Conservation (phyloP, 257 asterid genomes). For the Capsicum baccatum region DNA sequence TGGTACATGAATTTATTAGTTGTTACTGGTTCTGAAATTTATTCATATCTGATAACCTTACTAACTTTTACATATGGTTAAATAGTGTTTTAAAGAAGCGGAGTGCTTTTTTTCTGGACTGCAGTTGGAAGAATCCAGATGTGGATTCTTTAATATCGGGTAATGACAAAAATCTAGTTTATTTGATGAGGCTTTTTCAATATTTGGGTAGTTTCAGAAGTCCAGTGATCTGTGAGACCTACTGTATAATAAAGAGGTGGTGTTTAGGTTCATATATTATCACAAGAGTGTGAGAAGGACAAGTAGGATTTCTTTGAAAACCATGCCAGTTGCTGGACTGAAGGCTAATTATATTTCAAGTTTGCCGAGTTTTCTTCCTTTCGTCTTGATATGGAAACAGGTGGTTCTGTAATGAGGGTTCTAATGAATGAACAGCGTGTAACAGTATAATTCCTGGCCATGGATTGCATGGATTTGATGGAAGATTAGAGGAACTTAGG, state of each 20-base stretch:
- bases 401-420: background rate
- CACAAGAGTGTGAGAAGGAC: background rate
- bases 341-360: background rate
- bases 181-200: background rate
- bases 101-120: background rate
- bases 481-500: background rate
- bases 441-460: background rate
- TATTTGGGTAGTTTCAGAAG: background rate
- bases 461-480: background rate
- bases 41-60: background rate
- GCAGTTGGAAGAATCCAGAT: background rate
- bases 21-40: background rate
- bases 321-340: background rate
- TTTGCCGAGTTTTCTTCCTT: background rate
- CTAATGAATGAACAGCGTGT: background rate
- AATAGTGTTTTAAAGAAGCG: background rate
- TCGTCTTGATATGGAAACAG: background rate
- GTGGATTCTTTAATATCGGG: background rate
- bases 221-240: background rate
- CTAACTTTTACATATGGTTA: background rate
- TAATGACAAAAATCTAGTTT: background rate
- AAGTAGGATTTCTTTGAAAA: background rate
- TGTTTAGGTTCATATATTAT: background rate
- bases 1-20: background rate
- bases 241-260: background rate